Percentiles rank a stretch among this genome's conserved stretches.
Conservation (phyloP, 225 moss, liverwort and hornwort genomes). For the Pseudisothecium myosuroides region DNA sequence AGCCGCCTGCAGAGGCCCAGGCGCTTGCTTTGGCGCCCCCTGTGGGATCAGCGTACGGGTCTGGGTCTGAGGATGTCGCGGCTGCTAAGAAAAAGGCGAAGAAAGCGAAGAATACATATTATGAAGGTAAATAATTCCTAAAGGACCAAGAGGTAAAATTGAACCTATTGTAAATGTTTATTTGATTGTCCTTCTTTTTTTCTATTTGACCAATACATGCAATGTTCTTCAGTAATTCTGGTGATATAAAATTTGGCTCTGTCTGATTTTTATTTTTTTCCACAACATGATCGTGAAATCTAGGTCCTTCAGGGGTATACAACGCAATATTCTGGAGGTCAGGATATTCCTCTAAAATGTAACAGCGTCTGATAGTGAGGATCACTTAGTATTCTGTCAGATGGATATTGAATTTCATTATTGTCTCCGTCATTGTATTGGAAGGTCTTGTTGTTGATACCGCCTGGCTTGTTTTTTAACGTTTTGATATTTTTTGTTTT, state of each 20-base stretch:
- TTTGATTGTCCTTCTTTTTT: not conserved
- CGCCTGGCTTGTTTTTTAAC: not conserved
- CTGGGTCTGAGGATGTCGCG: not conserved
- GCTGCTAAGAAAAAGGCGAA: slow-evolving; percentile 8
- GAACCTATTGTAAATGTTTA: too few relatives aligned
- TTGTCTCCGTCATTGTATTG: not conserved
- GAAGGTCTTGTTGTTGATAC: not conserved
- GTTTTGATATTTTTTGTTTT: not conserved
- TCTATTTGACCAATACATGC: not conserved
- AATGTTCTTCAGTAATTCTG: not conserved
- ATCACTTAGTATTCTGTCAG: not conserved
- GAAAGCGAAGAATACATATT: slow-evolving; percentile 7
- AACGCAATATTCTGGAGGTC: not conserved
- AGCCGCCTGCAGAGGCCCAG: slow-evolving; percentile 28
- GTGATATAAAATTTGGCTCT: not conserved
- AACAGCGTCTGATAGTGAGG: not conserved
- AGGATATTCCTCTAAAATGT: not conserved
- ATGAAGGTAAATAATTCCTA: slow-evolving; percentile 7
- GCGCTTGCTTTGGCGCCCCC: slow-evolving; percentile 18
- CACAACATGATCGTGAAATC: not conserved
- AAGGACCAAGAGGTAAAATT: not conserved
- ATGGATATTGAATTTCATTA: not conserved
- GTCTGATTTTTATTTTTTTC: not conserved
- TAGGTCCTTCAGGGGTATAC: not conserved
- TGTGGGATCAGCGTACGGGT: slow-evolving; percentile 15